Conservation (phyloP, 2,329 filamentous ascomycete species). For the Alternaria triticina region DNA sequence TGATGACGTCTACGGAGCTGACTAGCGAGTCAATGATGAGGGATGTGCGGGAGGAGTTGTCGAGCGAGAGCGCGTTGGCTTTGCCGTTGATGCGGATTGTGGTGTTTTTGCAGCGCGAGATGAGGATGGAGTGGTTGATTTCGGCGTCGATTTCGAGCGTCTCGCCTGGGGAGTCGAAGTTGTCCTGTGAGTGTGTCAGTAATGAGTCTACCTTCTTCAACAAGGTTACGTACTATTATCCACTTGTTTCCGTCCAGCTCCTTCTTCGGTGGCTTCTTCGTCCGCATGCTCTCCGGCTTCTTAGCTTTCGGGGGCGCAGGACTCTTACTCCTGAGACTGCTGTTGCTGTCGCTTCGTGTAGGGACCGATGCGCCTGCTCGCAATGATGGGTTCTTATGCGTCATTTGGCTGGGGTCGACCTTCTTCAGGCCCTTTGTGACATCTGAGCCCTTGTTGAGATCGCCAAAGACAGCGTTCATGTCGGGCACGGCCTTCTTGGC, state of each 20-base stretch:
- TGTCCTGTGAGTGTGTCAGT: constrained; percentile 63
- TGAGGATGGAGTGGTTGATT: constrained; percentile 87
- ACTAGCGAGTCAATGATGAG: constrained; percentile 89
- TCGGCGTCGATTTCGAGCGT: constrained; percentile 82
- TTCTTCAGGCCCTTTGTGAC: constrained; percentile 90
- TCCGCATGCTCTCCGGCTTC: constrained; percentile 58
- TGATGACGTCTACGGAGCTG: constrained; percentile 92
- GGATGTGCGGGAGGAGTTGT: constrained; percentile 84
- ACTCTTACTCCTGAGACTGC: constrained; percentile 70
- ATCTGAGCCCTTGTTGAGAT: constrained; percentile 86
- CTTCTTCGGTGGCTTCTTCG: constrained; percentile 57
- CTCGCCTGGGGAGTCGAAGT: constrained; percentile 77
- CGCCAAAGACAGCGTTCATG: constrained; percentile 86
- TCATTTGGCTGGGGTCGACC: constrained; percentile 96
- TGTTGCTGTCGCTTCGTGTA: constrained; percentile 59
- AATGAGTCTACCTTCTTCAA: constrained; percentile 48
- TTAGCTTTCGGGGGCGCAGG: constrained; percentile 78
- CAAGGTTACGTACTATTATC: constrained; percentile 62
- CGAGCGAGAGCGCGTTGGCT: constrained; percentile 94
- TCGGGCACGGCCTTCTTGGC: constrained; percentile 61
- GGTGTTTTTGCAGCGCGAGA: constrained; percentile 88
- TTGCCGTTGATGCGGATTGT: constrained; percentile 91
- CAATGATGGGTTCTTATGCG: constrained; percentile 93
- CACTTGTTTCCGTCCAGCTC: constrained; percentile 78
- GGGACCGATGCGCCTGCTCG: constrained; percentile 75